phyloP scores from a whole-genome alignment of 2,329 filamentous ascomycete species.

The Diaporthe sp. region DNA sequence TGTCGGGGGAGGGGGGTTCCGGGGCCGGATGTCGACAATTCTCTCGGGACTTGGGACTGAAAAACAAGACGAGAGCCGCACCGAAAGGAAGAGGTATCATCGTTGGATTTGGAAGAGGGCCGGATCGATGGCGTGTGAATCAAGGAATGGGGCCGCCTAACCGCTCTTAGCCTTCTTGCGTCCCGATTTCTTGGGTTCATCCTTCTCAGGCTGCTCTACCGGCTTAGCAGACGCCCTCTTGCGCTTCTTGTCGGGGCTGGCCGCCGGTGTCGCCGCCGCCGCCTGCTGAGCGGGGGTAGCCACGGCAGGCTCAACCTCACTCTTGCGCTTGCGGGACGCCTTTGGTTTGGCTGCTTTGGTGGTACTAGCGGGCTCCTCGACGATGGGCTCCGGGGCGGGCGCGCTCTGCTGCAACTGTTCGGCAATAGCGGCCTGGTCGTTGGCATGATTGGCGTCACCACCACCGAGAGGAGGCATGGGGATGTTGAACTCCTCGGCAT shows the following conservation, averaged over 20 bases:
- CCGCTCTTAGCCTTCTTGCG: conserved; percentile 69
- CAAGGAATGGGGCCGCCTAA: conserved; percentile 49
- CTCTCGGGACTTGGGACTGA: conserved; percentile 18
- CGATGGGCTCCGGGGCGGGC: conserved; percentile 55
- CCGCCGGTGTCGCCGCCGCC: conserved; percentile 52
- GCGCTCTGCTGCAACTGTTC: conserved; percentile 68
- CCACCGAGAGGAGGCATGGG: conserved; percentile 65
- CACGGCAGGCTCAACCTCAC: conserved; percentile 57
- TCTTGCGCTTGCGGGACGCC: conserved; percentile 69
- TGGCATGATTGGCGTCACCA: conserved; percentile 58
- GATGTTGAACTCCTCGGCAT: conserved; percentile 72
- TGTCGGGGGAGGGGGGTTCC: conserved; percentile 12
- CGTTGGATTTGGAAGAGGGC: conserved; percentile 48
- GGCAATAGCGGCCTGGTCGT: conserved; percentile 70
- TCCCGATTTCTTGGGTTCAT: conserved; percentile 72
- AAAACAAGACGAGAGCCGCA: conserved; percentile 38
- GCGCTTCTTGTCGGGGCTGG: conserved; percentile 75
- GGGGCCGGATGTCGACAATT: conserved; percentile 16
- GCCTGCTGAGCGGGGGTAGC: conserved; percentile 48
- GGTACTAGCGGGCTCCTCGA: conserved; percentile 55
- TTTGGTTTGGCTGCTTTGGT: conserved; percentile 71
- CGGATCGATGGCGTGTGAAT: conserved; percentile 50
- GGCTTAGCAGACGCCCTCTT: conserved; percentile 67
- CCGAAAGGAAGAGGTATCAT: conserved; percentile 49
- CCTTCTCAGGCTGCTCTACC: conserved; percentile 64